A percentile compares a stretch with the other conserved stretches of the same genome.
Conservation (phyloP, 1,139 yeast species). For the Lodderomyces orthopsilosis region DNA sequence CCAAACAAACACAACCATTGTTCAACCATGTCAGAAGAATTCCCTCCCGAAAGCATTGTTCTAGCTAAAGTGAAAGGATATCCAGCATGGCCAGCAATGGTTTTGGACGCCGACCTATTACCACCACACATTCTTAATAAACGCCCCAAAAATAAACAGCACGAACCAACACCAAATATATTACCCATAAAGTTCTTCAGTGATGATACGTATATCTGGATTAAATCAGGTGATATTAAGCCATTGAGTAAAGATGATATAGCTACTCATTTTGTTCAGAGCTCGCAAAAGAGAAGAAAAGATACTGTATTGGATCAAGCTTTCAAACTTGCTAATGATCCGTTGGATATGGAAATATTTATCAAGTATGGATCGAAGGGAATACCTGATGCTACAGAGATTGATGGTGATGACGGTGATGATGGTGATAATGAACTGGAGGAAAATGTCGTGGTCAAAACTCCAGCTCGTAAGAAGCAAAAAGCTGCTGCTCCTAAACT, state of each 20-base stretch:
- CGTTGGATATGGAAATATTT: slow-evolving; percentile 44
- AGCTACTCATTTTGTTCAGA: slow-evolving; percentile 23
- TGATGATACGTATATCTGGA: slow-evolving; percentile 69
- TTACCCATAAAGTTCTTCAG: slow-evolving; percentile 59
- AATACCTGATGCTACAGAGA: slow-evolving; percentile 25
- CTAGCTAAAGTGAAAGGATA: slow-evolving; percentile 75
- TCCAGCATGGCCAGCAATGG: slow-evolving; percentile 83
- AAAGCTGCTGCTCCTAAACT: slow-evolving; percentile 8
- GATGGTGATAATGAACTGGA: slow-evolving; percentile 20
- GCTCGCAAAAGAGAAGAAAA: slow-evolving; percentile 28
- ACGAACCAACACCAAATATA: slow-evolving; percentile 11
- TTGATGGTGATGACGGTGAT: slow-evolving; percentile 18
- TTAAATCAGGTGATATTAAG: slow-evolving; percentile 43
- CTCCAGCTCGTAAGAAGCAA: slow-evolving; percentile 8
- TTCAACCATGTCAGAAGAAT: slow-evolving; percentile 8
- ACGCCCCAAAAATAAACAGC: slow-evolving; percentile 39
- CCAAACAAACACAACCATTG: not conserved
- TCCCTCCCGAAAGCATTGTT: slow-evolving; percentile 42
- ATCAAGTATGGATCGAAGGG: slow-evolving; percentile 44
- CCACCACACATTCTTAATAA: slow-evolving; percentile 51
- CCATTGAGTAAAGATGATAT: slow-evolving; percentile 26
- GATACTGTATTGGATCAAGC: slow-evolving; percentile 39
- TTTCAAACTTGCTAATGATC: slow-evolving; percentile 37
- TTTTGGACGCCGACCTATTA: slow-evolving; percentile 54
- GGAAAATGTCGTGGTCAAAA: slow-evolving; percentile 16